Base-by-base conservation (phyloP, 768 basidiomycete species). In the Porpolomopsis calyptriformis region DNA sequence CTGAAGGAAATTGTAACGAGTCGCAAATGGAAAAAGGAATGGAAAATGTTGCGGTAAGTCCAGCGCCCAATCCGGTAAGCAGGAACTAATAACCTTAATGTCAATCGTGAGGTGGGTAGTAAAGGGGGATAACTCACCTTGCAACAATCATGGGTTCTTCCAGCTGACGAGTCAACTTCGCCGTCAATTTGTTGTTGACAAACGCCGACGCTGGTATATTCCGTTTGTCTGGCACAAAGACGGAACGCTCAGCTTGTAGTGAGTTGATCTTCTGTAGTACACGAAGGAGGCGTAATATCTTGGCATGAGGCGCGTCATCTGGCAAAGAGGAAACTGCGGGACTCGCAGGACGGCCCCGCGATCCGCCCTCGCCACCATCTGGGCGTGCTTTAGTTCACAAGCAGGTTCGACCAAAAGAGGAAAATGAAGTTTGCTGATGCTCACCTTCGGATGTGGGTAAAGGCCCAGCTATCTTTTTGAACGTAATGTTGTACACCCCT, bases 101-200 rank as follows among this genome's bases (percentile, higher is more conserved):
- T 49, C 14, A 52, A 31, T 20, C 0, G 38, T 29, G 33, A 14
- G 45, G 24, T 27, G 6, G 18, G 23, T 16, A 16, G n/a, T 11
- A n/a, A 29, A 16, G 14, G 33, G 40, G 12, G 1, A 25, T 5
- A 43, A 60, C 71, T 51, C 54, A 90, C 91, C 90, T 93, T 1
- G 94, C 96, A 36, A 99, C 92, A 52, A 99, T 96, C 91, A 98
- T 96, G 0, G 91, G 89, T 59, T 99, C 96, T 56, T 99, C 96
- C 35, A 99, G 63, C 60, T 98, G 96, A 27, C 96, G 77, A 10
- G 90, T 91, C n/a, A 99, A 74, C 64, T 99, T 99, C 8, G 96
- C 96, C 1, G 91, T 91, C 22, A 99, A 68, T 63, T 99, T 99
- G 68, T 96, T 97, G 62, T 98, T 99, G 51, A 98, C 78, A 60